Evolutionary conservation across 2,329 filamentous ascomycete species (phyloP), one percentile per base, ranked within the genome.

Genomic region (Aspergillus aculeatus): DNA sequence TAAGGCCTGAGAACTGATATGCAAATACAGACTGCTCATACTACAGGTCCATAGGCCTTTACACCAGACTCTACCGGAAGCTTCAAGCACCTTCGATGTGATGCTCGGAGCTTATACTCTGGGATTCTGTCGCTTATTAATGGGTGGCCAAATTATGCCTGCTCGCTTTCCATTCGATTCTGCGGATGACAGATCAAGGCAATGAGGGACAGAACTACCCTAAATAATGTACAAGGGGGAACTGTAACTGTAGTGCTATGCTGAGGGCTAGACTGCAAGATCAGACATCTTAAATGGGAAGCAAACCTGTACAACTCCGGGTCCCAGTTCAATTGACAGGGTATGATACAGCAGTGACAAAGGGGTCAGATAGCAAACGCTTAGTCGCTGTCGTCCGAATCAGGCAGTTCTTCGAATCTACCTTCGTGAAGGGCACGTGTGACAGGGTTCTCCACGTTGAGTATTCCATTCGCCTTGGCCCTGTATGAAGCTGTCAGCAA

Each of bases 361-460:
- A 41, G 54, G 10, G 21, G 21, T 32, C 2, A 21, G 26, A 49
- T 14, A 38, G 14, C 48, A 44, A 32, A 35, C 10, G 41, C 19
- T 65, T 59, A 72, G 54, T 77, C 74, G 54, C 71, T 75, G 50
- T 76, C 75, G 44, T 69, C 68, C 61, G 86, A 84, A 56, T 86
- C 84, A 16, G 82, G 78, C 47, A 93, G 71, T 69, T 93, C 87
- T 69, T 92, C 82, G 56, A 93, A 86, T 56, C 87, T 80, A 0
- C 91, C 91, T 64, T 89, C 85, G 50, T 85, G 84, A 58, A 87
- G 78, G 0, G 90, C 90, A 67, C 86, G 81, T 59, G 86, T 84
- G 2, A 96, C 87, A 0, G 91, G 92, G 71, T 96, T 96, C 74
- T 92, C 83, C 14, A 95, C 86, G 64, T 89, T 82, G 32, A 96